Base-by-base conservation (phyloP, 805 yeast species). In the Sugiyamaella chiloensis region DNA sequence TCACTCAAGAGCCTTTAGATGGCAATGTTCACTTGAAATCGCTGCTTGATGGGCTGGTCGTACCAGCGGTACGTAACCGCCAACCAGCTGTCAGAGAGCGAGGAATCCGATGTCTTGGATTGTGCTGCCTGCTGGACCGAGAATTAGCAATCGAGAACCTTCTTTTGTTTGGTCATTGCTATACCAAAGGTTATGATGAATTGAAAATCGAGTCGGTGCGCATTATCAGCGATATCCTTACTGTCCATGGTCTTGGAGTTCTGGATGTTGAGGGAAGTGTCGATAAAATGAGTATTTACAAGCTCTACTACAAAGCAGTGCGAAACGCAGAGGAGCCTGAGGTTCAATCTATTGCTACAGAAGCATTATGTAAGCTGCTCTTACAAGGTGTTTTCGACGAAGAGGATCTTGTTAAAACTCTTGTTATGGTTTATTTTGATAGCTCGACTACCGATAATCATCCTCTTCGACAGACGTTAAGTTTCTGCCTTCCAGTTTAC, bases 401-500 rank as follows among this genome's bases (percentile, higher is more conserved):
- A 59, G 82, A 78, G 48, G 87, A 83, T 48, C 66, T 88, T 31
- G 49, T 65, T 8, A 50, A 85, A 60, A 77, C 85, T 0, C 70
- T 90, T 46, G 66, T 89, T 3, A 64, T 86, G 45, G 75, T 85
- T 0, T 91, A 88, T 59, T 90, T 87, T 67, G 81, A 84, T 45
- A 89, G 93, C 0, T 64, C 69, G 3, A 82, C 83, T 46, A 65
- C 77, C 4, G 66, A 71, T 4, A 87, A 87, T 56, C 83, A 78
- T 48, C 78, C 81, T 12, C 69, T 90, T 52, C 72, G 81, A 41
- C 97, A 90, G 63, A 85, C 86, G 0, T 75, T 90, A 50, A 79
- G 93, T 7, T 90, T 87, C 59, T 89, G 96, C 62, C 72, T 90
- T 14, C 96, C 97, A 0, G 95, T 86, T 0, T 88, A 86, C 62